Evolutionary conservation across 129 eudicot species (phyloP).

Genomic region (Flaveria ramosissima): DNA sequence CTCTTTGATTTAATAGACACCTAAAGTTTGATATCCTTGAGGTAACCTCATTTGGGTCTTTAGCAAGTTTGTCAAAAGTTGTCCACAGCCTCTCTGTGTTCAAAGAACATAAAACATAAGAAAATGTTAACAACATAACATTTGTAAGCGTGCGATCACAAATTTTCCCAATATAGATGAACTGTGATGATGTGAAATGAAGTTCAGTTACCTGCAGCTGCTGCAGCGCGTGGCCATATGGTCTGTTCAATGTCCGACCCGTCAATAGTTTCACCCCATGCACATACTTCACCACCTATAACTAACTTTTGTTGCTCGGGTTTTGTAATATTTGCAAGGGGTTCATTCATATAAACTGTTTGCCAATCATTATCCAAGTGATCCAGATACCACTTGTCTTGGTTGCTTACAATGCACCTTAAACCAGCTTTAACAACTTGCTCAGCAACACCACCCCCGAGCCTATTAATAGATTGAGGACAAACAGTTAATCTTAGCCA

Average conservation of each 20-base stretch:
- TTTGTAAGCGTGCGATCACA: background rate
- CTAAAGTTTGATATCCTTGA: conserved; percentile 70
- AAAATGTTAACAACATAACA: conserved; percentile 5
- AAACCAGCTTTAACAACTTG: conserved; percentile 70
- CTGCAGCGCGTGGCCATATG: conserved; percentile 98
- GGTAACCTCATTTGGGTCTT: conserved; percentile 52
- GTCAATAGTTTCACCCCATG: conserved; percentile 94
- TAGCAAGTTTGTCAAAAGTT: conserved; percentile 53
- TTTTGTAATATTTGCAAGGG: conserved; percentile 66
- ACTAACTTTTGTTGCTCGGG: conserved; percentile 64
- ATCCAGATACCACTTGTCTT: conserved; percentile 90
- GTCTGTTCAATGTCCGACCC: conserved; percentile 84
- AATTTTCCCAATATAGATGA: background rate
- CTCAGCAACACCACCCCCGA: conserved; percentile 86
- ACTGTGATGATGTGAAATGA: background rate
- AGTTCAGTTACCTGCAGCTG: conserved; percentile 75
- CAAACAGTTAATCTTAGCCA: conserved; percentile 2
- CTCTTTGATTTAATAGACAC: conserved; percentile 87
- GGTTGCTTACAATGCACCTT: conserved; percentile 95
- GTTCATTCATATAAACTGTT: conserved; percentile 69
- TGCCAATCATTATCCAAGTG: conserved; percentile 75
- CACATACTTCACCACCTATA: conserved; percentile 90
- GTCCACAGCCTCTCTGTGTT: conserved; percentile 91
- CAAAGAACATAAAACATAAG: background rate
- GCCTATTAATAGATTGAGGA: conserved; percentile 49